phyloP scores from a whole-genome alignment of 2,329 filamentous ascomycete species.

The Ilyonectria destructans region DNA sequence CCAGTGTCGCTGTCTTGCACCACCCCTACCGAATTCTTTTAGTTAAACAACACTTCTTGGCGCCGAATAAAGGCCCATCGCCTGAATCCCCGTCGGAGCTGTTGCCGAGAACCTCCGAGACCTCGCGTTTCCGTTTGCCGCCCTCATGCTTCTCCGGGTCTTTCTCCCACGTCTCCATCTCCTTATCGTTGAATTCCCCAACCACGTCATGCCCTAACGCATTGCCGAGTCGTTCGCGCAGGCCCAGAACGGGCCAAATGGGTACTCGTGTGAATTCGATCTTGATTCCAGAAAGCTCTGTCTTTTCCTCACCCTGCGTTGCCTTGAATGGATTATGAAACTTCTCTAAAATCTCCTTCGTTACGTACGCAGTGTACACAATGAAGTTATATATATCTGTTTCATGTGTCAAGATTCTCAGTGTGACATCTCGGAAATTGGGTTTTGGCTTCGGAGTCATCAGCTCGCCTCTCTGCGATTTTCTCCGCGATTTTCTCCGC shows the following conservation, averaged over 20 bases:
- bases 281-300: slow-evolving; percentile 56
- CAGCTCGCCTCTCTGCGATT: slow-evolving; percentile 32
- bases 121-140: slow-evolving; percentile 56
- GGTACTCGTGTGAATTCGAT: slow-evolving; percentile 67
- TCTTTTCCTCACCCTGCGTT: slow-evolving; percentile 47
- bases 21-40: slow-evolving; percentile 52
- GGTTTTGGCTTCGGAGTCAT: slow-evolving; percentile 48
- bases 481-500: slow-evolving; percentile 50
- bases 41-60: slow-evolving; percentile 55
- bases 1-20: too few relatives aligned
- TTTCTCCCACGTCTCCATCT: slow-evolving; percentile 65
- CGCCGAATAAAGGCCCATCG: slow-evolving; percentile 51
- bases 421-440: slow-evolving; percentile 64
- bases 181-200: slow-evolving; percentile 57
- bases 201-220: slow-evolving; percentile 68
- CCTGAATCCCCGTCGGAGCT: slow-evolving; percentile 60
- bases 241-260: slow-evolving; percentile 69
- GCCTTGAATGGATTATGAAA: slow-evolving; percentile 66
- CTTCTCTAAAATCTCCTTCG: slow-evolving; percentile 64
- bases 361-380: slow-evolving; percentile 68
- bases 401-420: slow-evolving; percentile 69
- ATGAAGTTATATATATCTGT: slow-evolving; percentile 66
- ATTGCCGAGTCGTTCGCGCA: slow-evolving; percentile 69
- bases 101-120: slow-evolving; percentile 57
- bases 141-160: slow-evolving; percentile 54